Evolutionary conservation across 2,329 filamentous ascomycete genomes (phyloP), one percentile per base, ranked within the genome.

Genomic region (Sporothrix globosa): DNA sequence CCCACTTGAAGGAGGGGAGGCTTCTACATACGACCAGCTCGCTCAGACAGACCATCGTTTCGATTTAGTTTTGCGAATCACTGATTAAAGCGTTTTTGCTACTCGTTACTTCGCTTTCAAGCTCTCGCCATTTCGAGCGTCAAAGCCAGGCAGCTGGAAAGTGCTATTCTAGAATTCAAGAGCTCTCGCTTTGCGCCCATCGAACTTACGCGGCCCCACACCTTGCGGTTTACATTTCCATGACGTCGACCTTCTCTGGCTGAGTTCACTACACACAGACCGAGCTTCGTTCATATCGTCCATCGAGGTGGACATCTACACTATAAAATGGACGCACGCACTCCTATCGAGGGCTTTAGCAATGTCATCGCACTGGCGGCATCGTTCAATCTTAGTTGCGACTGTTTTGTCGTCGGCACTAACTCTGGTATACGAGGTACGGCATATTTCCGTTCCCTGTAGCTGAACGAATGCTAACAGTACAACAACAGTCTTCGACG

Each of bases 331-430:
- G 96, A 98, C 79, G 96, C 93, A 56, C 87, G 95, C 71, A 91
- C 91, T 68, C 88, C 92, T 70, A 92, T 98, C 77, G 93, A 97
- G 82, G 88, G 89, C 67, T 89, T 92, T 21, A 86, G 85, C 56
- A 88, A 90, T 69, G 90, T 91, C 4, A 87, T 90, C 72, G 94
- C 93, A 13, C 86, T 97, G 50, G 96, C 92, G 17, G 88, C 91
- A 60, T 88, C 91, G 10, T 97, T 97, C 83, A 98, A 97, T 78
- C 86, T 88, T 76, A 92, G 96, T 78, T 88, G 88, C 74, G 94
- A 88, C 75, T 94, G 91, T 77, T 98, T 98, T 80, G 88, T 93
- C 34, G 91, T 96, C 41, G 96, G 93, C 10, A 84, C 73, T 2
- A 75, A 73, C 65, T 67, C 17, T 14, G 74, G 74, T 14, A 69